These are phyloP conservation scores for Hepatocystis sp. DNA, from an alignment of 169 alveolate genomes.

Conservation along the genomic window DNA sequence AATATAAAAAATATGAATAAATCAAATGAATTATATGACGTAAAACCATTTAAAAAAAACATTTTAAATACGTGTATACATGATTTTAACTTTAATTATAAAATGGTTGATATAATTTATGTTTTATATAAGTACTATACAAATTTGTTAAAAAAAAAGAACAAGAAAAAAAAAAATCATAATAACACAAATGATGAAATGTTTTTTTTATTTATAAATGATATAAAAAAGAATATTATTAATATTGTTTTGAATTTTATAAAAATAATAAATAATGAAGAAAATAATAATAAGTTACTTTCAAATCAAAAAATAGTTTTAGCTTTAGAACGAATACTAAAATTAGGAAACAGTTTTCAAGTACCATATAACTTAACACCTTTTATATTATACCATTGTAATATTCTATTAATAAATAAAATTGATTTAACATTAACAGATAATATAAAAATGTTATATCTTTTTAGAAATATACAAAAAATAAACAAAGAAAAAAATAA, in stretches of 20 bases:
- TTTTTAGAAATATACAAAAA: constrained; percentile 12
- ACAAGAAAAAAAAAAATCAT: constrained; percentile 2
- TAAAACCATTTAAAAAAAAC: no score
- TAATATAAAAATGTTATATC: constrained; percentile 35
- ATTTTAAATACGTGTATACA: not conserved
- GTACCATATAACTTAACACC: constrained; percentile 26
- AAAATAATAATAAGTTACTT: not conserved
- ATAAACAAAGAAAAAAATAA: not conserved
- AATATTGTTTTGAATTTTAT: constrained; percentile 55
- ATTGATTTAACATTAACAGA: constrained; percentile 51
- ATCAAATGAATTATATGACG: no score
- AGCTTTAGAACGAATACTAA: constrained; percentile 51
- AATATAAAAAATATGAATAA: no score
- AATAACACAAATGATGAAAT: not conserved
- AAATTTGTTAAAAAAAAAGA: constrained; percentile 25
- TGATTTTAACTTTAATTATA: constrained; percentile 57
- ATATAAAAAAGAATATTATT: constrained; percentile 39
- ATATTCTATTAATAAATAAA: constrained; percentile 40
- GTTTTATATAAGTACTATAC: constrained; percentile 53
- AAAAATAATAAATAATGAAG: constrained; percentile 4
- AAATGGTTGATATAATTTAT: constrained; percentile 59
- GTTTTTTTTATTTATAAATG: constrained; percentile 47
- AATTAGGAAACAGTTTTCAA: constrained; percentile 19
- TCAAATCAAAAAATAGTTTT: constrained; percentile 24
- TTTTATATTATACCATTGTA: constrained; percentile 31